These are phyloP conservation scores for Globisporangium solare DNA, from an alignment of 352 stramenopile genomes.

Conservation along the genomic window DNA sequence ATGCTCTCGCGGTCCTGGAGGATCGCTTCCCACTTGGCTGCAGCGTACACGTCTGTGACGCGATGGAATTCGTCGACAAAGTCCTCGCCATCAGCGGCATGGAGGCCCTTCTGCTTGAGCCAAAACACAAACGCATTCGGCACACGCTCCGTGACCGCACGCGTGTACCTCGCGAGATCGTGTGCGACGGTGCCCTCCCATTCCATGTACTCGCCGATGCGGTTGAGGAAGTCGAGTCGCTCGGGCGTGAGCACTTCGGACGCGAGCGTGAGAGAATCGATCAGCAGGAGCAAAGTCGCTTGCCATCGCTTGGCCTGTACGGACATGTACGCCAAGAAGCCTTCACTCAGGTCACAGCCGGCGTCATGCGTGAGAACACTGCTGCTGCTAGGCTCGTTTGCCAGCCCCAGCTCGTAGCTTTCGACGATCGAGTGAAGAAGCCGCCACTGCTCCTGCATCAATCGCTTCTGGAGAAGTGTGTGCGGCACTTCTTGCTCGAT, in stretches of 20 bases:
- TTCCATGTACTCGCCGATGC: slow-evolving; percentile 80
- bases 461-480: slow-evolving; percentile 44
- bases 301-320: slow-evolving; percentile 80
- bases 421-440: slow-evolving; percentile 60
- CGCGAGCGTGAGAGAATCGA: slow-evolving; percentile 63
- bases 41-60: slow-evolving; percentile 27
- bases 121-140: slow-evolving; percentile 79
- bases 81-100: slow-evolving; percentile 21
- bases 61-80: slow-evolving; percentile 47
- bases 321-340: slow-evolving; percentile 56
- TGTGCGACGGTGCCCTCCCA: slow-evolving; percentile 83
- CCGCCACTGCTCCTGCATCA: slow-evolving; percentile 57
- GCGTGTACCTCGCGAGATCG: slow-evolving; percentile 65
- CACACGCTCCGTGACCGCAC: slow-evolving; percentile 52
- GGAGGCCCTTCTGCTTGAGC: slow-evolving; percentile 42
- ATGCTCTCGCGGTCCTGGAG: slow-evolving; percentile 25
- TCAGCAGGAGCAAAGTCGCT: slow-evolving; percentile 70
- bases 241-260: slow-evolving; percentile 52
- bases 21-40: slow-evolving; percentile 45
- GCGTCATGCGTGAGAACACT: not conserved
- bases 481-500: slow-evolving; percentile 77
- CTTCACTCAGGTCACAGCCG: slow-evolving; percentile 15
- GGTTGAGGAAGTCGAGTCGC: slow-evolving; percentile 53
- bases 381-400: slow-evolving; percentile 1
- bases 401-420: slow-evolving; percentile 45